These are phyloP conservation scores for Rosa hybrid DNA, from an alignment of 331 rosid species.

Conservation along the genomic window DNA sequence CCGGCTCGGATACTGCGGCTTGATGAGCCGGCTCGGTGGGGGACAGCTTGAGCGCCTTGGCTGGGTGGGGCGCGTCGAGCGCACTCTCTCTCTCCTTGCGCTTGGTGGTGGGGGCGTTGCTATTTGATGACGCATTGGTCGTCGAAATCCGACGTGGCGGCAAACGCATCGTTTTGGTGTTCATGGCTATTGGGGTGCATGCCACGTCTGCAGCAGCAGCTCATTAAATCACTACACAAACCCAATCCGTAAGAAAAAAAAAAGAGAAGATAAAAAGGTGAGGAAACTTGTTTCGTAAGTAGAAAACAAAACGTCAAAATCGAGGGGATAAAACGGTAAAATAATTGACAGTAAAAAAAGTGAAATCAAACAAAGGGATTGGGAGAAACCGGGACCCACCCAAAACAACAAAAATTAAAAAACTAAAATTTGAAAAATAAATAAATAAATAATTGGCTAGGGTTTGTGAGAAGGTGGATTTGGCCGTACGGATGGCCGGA, in stretches of 20 bases:
- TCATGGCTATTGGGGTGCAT: slow-evolving; percentile 60
- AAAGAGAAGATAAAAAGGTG: background rate
- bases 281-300: background rate
- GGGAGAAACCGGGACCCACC: slow-evolving; percentile 3
- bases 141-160: slow-evolving; percentile 87
- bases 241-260: background rate
- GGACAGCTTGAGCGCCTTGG: slow-evolving; percentile 46
- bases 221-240: slow-evolving; percentile 21
- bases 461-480: background rate
- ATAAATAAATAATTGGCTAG: too few species aligned
- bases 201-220: slow-evolving; percentile 70
- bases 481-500: slow-evolving; percentile 10
- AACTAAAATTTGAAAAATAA: background rate
- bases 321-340: background rate
- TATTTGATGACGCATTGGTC: slow-evolving; percentile 26
- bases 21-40: slow-evolving; percentile 25
- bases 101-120: slow-evolving; percentile 28
- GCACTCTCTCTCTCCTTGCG: slow-evolving; percentile 60
- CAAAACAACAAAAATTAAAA: background rate
- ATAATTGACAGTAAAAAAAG: background rate
- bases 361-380: background rate
- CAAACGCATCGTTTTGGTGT: slow-evolving; percentile 95
- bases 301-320: slow-evolving; percentile 5
- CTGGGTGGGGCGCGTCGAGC: slow-evolving; percentile 43
- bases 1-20: slow-evolving; percentile 8